phyloP scores from a whole-genome alignment of 116 monocot genomes.

The Thalassia testudinum region DNA sequence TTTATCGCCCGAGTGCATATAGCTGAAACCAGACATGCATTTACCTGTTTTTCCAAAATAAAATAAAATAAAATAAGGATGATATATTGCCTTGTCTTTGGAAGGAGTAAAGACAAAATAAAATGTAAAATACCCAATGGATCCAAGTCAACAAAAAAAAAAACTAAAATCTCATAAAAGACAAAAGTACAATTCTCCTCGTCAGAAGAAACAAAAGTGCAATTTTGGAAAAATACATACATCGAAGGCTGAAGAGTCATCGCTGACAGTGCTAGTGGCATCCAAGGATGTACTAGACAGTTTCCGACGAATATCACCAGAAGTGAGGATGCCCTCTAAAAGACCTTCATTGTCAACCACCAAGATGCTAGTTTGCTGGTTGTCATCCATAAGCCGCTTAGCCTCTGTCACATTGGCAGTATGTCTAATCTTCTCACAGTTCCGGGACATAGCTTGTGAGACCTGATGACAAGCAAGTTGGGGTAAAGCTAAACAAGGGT shows the following conservation, averaged over 20 bases:
- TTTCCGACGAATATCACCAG: slow-evolving; percentile 58
- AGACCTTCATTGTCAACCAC: slow-evolving; percentile 73
- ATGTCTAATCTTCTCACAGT: slow-evolving; percentile 48
- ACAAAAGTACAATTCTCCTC: not conserved
- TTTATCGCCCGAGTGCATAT: slow-evolving; percentile 56
- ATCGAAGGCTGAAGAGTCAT: slow-evolving; percentile 28
- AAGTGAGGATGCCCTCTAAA: slow-evolving; percentile 86
- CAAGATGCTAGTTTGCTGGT: slow-evolving; percentile 61
- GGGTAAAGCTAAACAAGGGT: no score
- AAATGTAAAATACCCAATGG: not conserved
- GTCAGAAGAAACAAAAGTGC: not conserved
- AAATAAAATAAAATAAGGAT: not conserved
- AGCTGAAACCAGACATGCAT: slow-evolving; percentile 34
- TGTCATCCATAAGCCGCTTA: slow-evolving; percentile 59
- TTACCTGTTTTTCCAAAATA: slow-evolving; percentile 24
- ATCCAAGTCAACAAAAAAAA: not conserved
- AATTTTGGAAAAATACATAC: slow-evolving; percentile 17
- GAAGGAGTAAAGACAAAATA: no score
- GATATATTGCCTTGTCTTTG: no score
- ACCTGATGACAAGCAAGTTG: slow-evolving; percentile 61
- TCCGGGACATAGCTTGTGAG: slow-evolving; percentile 70
- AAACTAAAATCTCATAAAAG: not conserved
- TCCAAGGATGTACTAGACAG: slow-evolving; percentile 18
- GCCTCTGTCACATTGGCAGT: slow-evolving; percentile 39
- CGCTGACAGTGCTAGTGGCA: slow-evolving; percentile 6